Evolutionary conservation across 768 basidiomycete species (phyloP).

Genomic region (Tylopilus felleus): DNA sequence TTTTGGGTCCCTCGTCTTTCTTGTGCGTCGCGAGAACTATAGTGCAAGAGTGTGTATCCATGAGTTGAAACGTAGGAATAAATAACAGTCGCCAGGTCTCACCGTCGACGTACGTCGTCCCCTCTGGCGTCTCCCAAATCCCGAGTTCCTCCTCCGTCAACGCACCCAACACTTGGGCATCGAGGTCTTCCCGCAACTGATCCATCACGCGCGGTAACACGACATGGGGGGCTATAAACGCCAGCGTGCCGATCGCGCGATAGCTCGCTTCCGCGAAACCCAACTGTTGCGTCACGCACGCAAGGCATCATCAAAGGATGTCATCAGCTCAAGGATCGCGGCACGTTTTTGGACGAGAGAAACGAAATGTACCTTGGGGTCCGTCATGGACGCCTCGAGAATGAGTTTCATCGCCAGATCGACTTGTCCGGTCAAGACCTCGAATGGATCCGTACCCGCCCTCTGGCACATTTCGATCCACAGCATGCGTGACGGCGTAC

Average conservation of each 20-base stretch:
- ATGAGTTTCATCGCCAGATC: constrained; percentile 49
- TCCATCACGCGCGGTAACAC: constrained; percentile 69
- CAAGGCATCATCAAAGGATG: background rate
- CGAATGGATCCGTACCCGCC: constrained; percentile 62
- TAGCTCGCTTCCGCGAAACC: constrained; percentile 69
- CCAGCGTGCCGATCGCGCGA: constrained; percentile 67
- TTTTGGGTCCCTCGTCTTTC: constrained; percentile 46
- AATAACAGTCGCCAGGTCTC: background rate
- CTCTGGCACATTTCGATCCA: constrained; percentile 86
- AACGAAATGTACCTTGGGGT: constrained; percentile 43
- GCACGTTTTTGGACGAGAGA: background rate
- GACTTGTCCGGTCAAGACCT: constrained; percentile 49
- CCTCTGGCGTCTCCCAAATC: constrained; percentile 84
- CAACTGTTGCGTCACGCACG: background rate
- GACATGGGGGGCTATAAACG: constrained; percentile 71
- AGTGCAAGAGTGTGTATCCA: background rate
- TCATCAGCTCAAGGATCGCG: background rate
- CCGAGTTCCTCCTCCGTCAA: constrained; percentile 73
- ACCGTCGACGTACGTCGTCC: constrained; percentile 82
- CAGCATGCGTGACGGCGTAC: constrained; percentile 13
- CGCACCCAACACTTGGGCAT: constrained; percentile 51
- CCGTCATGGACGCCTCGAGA: constrained; percentile 43
- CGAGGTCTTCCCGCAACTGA: constrained; percentile 65
- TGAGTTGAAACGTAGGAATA: background rate
- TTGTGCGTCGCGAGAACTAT: constrained; percentile 66